These are phyloP conservation scores for Colletotrichum tropicicola DNA, from an alignment of 2,329 filamentous ascomycete genomes.

Conservation along the genomic window DNA sequence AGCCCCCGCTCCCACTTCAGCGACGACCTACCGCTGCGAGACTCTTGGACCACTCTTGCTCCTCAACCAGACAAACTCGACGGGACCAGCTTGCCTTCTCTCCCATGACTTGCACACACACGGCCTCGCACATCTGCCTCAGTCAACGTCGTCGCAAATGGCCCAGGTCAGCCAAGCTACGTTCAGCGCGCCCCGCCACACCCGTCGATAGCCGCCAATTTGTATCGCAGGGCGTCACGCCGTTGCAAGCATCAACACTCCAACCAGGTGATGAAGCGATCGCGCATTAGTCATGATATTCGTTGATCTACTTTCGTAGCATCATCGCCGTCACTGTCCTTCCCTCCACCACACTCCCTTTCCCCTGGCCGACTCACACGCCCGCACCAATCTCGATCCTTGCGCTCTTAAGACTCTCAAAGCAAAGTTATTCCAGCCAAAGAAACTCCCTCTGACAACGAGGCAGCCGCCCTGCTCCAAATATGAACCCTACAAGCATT, in stretches of 20 bases:
- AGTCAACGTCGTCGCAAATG: too few species aligned
- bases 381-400: background rate
- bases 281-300: conserved; percentile 27
- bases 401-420: background rate
- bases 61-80: too few species aligned
- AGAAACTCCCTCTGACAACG: background rate
- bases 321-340: conserved; percentile 15
- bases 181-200: too few species aligned
- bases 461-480: background rate
- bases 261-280: conserved; percentile 14
- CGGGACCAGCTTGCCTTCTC: too few species aligned
- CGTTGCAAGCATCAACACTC: background rate
- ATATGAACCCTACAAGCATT: too few species aligned
- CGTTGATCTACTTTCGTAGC: conserved; percentile 29
- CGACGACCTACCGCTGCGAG: too few species aligned
- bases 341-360: conserved; percentile 26
- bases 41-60: too few species aligned
- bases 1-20: too few species aligned
- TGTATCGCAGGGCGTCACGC: background rate
- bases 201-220: too few species aligned
- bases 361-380: background rate
- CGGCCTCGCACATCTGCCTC: too few species aligned
- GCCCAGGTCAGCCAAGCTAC: too few species aligned
- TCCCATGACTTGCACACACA: too few species aligned
- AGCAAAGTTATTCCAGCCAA: background rate